Conservation (phyloP, 441 rosid species). For the Pelargonium exstipulatum region DNA sequence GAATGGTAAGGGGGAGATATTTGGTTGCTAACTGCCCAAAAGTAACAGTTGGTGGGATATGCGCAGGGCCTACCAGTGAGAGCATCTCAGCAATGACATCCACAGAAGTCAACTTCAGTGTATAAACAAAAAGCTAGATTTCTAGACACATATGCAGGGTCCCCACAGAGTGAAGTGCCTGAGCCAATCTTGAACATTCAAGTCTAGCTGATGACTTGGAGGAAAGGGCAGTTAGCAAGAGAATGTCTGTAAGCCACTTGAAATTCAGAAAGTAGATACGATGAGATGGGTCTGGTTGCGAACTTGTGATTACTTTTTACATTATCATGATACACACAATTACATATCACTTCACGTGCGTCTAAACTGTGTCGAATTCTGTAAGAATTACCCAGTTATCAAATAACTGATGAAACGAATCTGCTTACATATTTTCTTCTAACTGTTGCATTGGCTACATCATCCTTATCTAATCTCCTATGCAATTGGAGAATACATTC, state of each 20-base stretch:
- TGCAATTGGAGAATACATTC: background rate
- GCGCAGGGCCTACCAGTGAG: background rate
- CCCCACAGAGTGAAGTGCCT: background rate
- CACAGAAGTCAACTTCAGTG: constrained; percentile 7
- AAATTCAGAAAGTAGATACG: background rate
- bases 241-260: constrained; percentile 7
- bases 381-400: background rate
- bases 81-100: background rate
- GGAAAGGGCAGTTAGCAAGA: background rate
- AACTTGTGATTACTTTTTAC: background rate
- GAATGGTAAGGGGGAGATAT: background rate
- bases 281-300: background rate
- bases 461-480: too few relatives aligned
- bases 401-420: background rate
- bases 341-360: background rate
- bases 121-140: background rate
- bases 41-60: background rate
- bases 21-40: too few relatives aligned
- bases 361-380: background rate
- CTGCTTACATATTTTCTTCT: background rate
- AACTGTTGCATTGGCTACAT: too few relatives aligned
- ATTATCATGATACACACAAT: background rate
- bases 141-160: background rate
- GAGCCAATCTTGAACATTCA: background rate
- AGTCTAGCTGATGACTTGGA: background rate